Percentiles rank a stretch among this genome's conserved stretches.
phyloP scores from a whole-genome alignment of 306 rosid species.

The Bauhinia variegata region DNA sequence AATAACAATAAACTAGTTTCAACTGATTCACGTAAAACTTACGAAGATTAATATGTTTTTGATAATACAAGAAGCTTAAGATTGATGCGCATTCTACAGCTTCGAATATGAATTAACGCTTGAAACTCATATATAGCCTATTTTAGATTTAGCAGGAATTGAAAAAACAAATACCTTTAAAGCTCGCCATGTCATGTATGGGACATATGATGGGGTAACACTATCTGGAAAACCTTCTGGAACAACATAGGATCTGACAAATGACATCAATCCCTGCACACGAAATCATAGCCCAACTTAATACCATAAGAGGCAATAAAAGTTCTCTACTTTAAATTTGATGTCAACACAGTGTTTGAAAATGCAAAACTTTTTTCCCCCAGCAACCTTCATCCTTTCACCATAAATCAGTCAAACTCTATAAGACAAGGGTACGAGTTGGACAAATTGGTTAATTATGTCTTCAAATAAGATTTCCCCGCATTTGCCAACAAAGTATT shows the following conservation, averaged over 20 bases:
- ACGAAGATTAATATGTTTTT: no score
- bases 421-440: no score
- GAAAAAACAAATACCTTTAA: conserved; percentile 60
- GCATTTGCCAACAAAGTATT: no score
- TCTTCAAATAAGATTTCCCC: no score
- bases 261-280: conserved; percentile 72
- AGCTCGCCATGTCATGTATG: conserved; percentile 98
- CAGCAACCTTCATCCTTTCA: neutral
- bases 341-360: neutral
- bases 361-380: neutral
- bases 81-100: neutral
- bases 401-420: no score
- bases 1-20: neutral
- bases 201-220: conserved; percentile 88
- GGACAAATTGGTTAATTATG: no score
- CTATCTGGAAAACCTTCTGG: conserved; percentile 95
- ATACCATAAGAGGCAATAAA: neutral
- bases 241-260: conserved; percentile 87
- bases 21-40: conserved; percentile 1
- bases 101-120: neutral
- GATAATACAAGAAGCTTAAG: no score
- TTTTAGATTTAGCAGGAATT: neutral
- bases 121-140: neutral
- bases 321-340: neutral
- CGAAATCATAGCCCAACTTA: neutral